A percentile compares a stretch with the other conserved stretches of the same genome.
Evolutionary conservation across 225 moss, liverwort and hornwort species (phyloP).

Genomic region (Anthoceros angustus): DNA sequence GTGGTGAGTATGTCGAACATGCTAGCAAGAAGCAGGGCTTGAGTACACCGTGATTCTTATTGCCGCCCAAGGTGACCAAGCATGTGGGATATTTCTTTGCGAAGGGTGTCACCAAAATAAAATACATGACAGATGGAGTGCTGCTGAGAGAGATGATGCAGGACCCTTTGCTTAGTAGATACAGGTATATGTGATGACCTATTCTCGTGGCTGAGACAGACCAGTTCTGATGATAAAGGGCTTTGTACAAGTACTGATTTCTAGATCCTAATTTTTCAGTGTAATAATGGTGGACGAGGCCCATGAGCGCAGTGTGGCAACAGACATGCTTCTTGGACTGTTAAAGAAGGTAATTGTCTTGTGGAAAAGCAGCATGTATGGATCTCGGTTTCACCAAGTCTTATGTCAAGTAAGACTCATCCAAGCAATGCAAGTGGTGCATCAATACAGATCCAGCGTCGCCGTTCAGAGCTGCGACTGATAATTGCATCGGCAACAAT

Average conservation of each 20-base stretch:
- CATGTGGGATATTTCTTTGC: too few relatives aligned
- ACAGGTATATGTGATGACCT: slow-evolving; percentile 22
- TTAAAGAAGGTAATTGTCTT: slow-evolving; percentile 45
- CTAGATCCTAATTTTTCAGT: slow-evolving; percentile 12
- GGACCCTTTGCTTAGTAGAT: slow-evolving; percentile 72
- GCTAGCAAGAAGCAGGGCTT: neutral
- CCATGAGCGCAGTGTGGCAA: slow-evolving; percentile 87
- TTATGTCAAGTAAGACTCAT: neutral
- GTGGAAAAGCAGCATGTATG: neutral
- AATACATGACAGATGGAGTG: slow-evolving; percentile 95
- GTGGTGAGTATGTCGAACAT: slow-evolving; percentile 19
- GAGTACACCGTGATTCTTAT: neutral
- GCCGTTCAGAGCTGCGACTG: slow-evolving; percentile 69
- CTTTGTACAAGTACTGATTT: too few relatives aligned
- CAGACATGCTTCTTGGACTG: slow-evolving; percentile 80
- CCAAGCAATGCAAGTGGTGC: neutral
- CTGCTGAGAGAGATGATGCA: slow-evolving; percentile 92
- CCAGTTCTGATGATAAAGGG: too few relatives aligned
- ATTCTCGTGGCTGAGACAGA: neutral
- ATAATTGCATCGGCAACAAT: slow-evolving; percentile 99
- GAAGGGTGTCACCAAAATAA: slow-evolving; percentile 70
- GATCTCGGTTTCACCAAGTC: neutral
- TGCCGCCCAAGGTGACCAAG: neutral
- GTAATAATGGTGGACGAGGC: slow-evolving; percentile 97
- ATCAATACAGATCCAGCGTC: slow-evolving; percentile 44